phyloP scores from a whole-genome alignment of 495 filamentous ascomycete genomes.

The Massariosphaeria phaeospora region DNA sequence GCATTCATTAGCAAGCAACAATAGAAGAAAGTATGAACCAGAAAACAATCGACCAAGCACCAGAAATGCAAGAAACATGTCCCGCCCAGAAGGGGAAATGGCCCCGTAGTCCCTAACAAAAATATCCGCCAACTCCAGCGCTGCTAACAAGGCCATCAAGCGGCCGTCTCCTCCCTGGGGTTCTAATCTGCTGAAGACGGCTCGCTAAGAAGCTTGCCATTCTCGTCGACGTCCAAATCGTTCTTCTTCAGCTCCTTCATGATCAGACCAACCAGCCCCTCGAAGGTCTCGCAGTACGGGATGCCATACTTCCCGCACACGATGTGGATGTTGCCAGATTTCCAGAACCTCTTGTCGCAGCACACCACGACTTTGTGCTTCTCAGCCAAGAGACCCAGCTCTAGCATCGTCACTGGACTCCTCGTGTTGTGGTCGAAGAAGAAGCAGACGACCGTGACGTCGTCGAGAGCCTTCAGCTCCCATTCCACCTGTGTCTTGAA shows the following conservation, averaged over 20 bases:
- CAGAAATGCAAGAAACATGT: too few species aligned
- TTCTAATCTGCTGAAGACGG: too few species aligned
- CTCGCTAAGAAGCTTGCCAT: too few species aligned
- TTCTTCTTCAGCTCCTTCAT: conserved; percentile 16
- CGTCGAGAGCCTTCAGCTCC: conserved; percentile 54
- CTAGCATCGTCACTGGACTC: conserved; percentile 50
- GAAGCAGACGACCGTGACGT: conserved; percentile 50
- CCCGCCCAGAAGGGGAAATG: too few species aligned
- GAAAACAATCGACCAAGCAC: too few species aligned
- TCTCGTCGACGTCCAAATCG: too few species aligned
- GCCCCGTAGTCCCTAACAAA: too few species aligned
- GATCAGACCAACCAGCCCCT: conserved; percentile 29
- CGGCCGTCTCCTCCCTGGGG: too few species aligned
- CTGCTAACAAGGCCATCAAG: too few species aligned
- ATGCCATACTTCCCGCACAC: conserved; percentile 47
- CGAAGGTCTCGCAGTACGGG: conserved; percentile 38
- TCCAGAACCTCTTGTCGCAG: conserved; percentile 51
- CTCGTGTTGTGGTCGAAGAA: conserved; percentile 49
- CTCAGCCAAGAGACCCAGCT: conserved; percentile 50
- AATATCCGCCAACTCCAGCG: too few species aligned
- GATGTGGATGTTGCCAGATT: conserved; percentile 53
- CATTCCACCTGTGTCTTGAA: conserved; percentile 54
- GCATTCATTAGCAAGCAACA: too few species aligned
- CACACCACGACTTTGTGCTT: conserved; percentile 48
- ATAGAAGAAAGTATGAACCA: too few species aligned